These are phyloP conservation scores for Hapsidospora chrysogenum DNA, from an alignment of 495 filamentous ascomycete species.

Conservation along the genomic window DNA sequence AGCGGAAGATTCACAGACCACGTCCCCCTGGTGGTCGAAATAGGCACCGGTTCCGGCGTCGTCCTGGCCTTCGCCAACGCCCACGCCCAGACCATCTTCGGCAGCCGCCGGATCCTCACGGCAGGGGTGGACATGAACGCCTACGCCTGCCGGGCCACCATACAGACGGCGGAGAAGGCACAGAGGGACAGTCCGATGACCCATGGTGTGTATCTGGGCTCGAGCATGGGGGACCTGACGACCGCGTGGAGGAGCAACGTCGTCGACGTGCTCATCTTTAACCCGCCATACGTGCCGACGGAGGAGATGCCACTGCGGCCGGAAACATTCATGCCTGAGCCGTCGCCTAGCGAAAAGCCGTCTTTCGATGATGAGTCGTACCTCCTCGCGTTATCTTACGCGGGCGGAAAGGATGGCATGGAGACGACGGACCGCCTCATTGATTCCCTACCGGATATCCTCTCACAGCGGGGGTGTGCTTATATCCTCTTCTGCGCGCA, in stretches of 20 bases:
- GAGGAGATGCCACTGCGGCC: constrained; percentile 39
- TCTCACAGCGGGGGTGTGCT: constrained; percentile 59
- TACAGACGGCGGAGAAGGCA: constrained; percentile 43
- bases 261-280: constrained; percentile 84
- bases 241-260: constrained; percentile 32
- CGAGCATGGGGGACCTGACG: constrained; percentile 48
- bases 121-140: constrained; percentile 68
- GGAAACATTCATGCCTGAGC: constrained; percentile 6
- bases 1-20: constrained; percentile 35
- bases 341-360: constrained; percentile 12
- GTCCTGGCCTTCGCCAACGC: constrained; percentile 74
- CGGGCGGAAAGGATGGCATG: constrained; percentile 82
- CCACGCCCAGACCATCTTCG: constrained; percentile 56
- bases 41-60: constrained; percentile 82
- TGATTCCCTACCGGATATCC: constrained; percentile 39
- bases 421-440: constrained; percentile 72
- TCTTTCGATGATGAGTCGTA: constrained; percentile 56
- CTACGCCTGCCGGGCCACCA: constrained; percentile 57
- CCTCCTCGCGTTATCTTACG: constrained; percentile 73
- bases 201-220: constrained; percentile 34
- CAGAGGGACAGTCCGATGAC: constrained; percentile 14
- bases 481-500: constrained; percentile 82
- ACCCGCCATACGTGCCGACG: constrained; percentile 91
- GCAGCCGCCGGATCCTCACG: constrained; percentile 48
- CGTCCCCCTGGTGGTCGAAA: constrained; percentile 61